Conservation (phyloP, 177 flowering plant species). For the Vitis hybrid region DNA sequence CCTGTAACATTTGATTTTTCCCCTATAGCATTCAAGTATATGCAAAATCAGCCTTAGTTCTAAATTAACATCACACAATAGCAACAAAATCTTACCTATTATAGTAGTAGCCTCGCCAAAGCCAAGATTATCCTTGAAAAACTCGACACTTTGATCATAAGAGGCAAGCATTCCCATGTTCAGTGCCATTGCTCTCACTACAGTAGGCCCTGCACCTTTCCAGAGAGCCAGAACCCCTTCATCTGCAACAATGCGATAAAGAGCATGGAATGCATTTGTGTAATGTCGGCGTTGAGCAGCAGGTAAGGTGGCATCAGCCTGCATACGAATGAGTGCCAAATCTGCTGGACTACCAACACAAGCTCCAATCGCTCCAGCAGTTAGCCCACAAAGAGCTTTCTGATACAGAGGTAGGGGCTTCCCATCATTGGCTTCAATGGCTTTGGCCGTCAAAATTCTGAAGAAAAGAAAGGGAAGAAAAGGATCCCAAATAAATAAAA, state of each 20-base stretch:
- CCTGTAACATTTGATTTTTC: no score
- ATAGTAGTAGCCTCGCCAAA: conserved; percentile 55
- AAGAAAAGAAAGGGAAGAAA: conserved; percentile 4
- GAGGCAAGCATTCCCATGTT: conserved; percentile 99
- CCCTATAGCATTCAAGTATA: no score
- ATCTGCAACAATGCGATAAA: conserved; percentile 70
- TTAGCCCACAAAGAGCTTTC: conserved; percentile 91
- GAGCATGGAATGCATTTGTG: conserved; percentile 91
- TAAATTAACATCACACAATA: background rate
- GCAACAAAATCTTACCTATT: conserved; percentile 27
- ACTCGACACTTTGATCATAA: conserved; percentile 66
- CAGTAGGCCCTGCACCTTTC: conserved; percentile 98
- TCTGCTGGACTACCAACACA: conserved; percentile 96
- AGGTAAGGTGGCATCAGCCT: conserved; percentile 96
- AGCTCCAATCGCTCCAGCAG: conserved; percentile 98
- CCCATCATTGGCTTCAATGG: conserved; percentile 91
- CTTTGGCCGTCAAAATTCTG: conserved; percentile 91
- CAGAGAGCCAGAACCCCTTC: conserved; percentile 91
- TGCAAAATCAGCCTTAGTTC: no score
- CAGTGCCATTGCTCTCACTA: conserved; percentile 93
- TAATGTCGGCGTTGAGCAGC: conserved; percentile 79
- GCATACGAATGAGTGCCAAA: conserved; percentile 96
- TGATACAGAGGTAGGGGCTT: conserved; percentile 94
- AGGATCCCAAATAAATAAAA: background rate
- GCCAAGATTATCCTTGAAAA: conserved; percentile 52